Evolutionary conservation across 2,329 filamentous ascomycete species (phyloP), one percentile per base, ranked within the genome.

Genomic region (Fragosphaeria purpurea): DNA sequence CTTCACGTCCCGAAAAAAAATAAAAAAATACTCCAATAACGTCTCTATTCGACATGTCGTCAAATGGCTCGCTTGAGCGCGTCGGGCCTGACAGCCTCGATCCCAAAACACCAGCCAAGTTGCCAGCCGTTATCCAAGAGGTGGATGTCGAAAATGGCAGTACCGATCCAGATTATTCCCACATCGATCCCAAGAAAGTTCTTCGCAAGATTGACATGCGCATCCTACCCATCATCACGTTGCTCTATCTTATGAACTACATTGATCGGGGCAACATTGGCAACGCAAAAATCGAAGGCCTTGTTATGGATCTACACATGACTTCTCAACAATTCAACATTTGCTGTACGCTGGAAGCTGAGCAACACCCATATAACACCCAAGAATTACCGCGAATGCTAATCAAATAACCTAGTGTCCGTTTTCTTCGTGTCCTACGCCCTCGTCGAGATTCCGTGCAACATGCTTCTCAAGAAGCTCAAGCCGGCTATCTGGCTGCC

Each of bases 201-300:
- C 69, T 86, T 43, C 71, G 78, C 50, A 86, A 85, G 64, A 65
- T 87, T 35, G 84, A 87, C 62, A 53, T 72, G 11, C 72, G 76
- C 59, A 72, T 87, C 32, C 73, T 87, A 10, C 83, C 83, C 2
- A 69, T 86, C n/a, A 70, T 86, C 7, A 84, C 85, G 77, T 62
- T 78, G 6, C 65, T 86, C 11, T 91, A 90, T 61, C 72, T 89
- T 8, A 80, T 89, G 57, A 85, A 81, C 57, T 90, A 89, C 62
- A 67, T 90, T 7, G 86, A 88, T 61, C 73, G 85, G 7, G 82
- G 86, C 47, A 88, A 88, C 60, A 87, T 88, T 55, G 81, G 82
- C 47, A 86, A 86, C 67, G 83, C 82, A 12, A 71, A 76, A 6
- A 70, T 86, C 4, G 85, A 84, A 57, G 73, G 75, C 1, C 58